phyloP scores from a whole-genome alignment of 1,284 basidiomycete genomes.

The Schizophyllum commune region DNA sequence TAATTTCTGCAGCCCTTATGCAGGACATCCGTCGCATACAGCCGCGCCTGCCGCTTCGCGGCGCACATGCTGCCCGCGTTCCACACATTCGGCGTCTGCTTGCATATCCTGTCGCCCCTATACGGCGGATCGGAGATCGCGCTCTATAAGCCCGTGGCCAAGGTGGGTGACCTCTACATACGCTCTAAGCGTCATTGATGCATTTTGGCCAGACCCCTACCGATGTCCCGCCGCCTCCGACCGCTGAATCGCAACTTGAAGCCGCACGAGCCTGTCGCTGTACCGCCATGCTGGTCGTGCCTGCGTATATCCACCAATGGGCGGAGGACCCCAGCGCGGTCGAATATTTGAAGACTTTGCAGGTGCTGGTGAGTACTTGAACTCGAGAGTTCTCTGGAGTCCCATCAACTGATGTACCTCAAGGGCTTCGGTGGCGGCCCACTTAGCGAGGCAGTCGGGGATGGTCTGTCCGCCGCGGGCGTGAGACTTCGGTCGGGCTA shows the following conservation, averaged over 20 bases:
- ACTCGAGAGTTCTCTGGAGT: neutral
- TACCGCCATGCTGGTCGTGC: slow-evolving; percentile 14
- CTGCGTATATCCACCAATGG: slow-evolving; percentile 21
- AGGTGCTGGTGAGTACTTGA: slow-evolving; percentile 6
- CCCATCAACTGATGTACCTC: neutral
- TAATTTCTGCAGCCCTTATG: neutral
- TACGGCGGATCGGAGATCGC: neutral
- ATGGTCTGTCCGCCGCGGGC: slow-evolving; percentile 10
- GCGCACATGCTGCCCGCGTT: slow-evolving; percentile 5
- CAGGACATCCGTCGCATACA: neutral
- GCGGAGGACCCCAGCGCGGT: slow-evolving; percentile 6
- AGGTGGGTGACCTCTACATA: neutral
- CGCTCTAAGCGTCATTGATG: too few species aligned
- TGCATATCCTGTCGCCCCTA: slow-evolving; percentile 3
- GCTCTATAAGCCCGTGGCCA: neutral
- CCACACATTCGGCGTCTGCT: slow-evolving; percentile 3
- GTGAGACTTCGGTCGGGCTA: slow-evolving; percentile 14
- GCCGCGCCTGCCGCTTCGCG: slow-evolving; percentile 1
- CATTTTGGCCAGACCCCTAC: neutral
- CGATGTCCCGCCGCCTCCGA: neutral
- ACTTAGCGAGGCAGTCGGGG: slow-evolving; percentile 11
- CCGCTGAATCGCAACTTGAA: neutral
- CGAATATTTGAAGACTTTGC: slow-evolving; percentile 6
- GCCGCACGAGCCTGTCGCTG: neutral
- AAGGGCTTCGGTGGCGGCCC: slow-evolving; percentile 16